These are phyloP conservation scores for Pseudogymnoascus sp. DNA, from an alignment of 2,329 filamentous ascomycete species.

Conservation along the genomic window DNA sequence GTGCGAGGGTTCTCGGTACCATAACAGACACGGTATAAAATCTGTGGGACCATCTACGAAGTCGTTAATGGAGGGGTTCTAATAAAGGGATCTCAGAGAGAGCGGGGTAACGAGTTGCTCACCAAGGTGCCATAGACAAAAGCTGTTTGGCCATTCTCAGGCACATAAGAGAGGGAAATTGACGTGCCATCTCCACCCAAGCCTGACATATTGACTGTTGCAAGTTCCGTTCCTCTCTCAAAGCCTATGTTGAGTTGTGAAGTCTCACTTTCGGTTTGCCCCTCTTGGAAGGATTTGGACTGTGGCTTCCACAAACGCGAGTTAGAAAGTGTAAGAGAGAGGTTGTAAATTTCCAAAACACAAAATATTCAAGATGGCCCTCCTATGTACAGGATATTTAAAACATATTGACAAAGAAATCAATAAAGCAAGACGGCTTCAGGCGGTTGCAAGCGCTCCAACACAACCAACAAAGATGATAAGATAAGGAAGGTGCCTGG, in stretches of 20 bases:
- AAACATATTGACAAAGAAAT: not conserved
- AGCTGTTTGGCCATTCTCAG: not conserved
- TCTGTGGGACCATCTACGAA: not conserved
- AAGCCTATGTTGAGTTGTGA: not conserved
- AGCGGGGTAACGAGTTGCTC: not conserved
- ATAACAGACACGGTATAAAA: conserved; percentile 2
- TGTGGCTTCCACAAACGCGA: not conserved
- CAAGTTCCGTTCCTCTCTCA: not conserved
- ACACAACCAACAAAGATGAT: not conserved
- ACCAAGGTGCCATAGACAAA: conserved; percentile 7
- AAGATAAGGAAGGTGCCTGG: conserved; percentile 2
- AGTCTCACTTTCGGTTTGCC: not conserved
- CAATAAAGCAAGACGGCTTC: not conserved
- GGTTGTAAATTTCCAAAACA: not conserved
- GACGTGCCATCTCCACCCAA: not conserved
- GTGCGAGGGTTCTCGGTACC: conserved; percentile 9
- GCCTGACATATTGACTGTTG: not conserved
- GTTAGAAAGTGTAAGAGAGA: not conserved
- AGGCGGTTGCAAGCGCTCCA: not conserved
- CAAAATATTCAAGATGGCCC: not conserved
- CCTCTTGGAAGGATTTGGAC: not conserved
- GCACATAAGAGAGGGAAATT: not conserved
- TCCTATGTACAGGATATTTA: not conserved
- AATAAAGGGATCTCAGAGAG: not conserved
- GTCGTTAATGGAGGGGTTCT: not conserved